These are phyloP conservation scores for Naganishia kalamii DNA, from an alignment of 768 basidiomycete genomes.

Conservation along the genomic window DNA sequence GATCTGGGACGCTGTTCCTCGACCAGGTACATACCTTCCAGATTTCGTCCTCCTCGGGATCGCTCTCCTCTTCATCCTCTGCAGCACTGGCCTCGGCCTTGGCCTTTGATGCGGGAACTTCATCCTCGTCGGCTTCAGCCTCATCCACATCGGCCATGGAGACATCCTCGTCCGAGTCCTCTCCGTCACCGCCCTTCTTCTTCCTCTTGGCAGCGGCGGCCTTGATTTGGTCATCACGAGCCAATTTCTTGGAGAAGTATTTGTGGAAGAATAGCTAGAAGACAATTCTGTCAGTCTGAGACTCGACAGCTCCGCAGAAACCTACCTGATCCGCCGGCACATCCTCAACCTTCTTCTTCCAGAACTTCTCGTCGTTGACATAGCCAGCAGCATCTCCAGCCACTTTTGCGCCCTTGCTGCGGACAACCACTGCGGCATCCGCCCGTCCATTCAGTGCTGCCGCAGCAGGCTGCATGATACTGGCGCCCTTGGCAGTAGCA, in stretches of 20 bases:
- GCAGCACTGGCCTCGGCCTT: constrained; percentile 31
- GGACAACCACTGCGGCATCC: constrained; percentile 48
- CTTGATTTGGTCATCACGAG: constrained; percentile 54
- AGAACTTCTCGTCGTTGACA: constrained; percentile 71
- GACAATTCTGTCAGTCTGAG: neutral
- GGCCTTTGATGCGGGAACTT: constrained; percentile 29
- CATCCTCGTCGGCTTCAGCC: constrained; percentile 51
- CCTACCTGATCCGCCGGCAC: constrained; percentile 80
- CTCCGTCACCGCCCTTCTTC: constrained; percentile 47
- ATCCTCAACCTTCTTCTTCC: constrained; percentile 61
- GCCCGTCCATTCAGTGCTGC: constrained; percentile 52
- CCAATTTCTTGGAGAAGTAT: constrained; percentile 70
- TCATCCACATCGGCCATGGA: constrained; percentile 49
- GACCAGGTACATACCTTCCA: constrained; percentile 84
- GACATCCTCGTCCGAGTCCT: constrained; percentile 41
- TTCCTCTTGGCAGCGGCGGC: constrained; percentile 48
- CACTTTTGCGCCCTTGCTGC: constrained; percentile 64
- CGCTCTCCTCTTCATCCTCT: constrained; percentile 31
- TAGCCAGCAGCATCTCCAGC: constrained; percentile 51
- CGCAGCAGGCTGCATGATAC: constrained; percentile 92
- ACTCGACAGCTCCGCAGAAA: too few relatives aligned
- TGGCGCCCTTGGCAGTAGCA: constrained; percentile 62
- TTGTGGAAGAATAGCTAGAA: constrained; percentile 79
- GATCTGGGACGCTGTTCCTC: neutral
- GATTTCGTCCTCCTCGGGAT: constrained; percentile 60